Evolutionary conservation across 1,284 basidiomycete species (phyloP).

Genomic region (Malassezia furfur): DNA sequence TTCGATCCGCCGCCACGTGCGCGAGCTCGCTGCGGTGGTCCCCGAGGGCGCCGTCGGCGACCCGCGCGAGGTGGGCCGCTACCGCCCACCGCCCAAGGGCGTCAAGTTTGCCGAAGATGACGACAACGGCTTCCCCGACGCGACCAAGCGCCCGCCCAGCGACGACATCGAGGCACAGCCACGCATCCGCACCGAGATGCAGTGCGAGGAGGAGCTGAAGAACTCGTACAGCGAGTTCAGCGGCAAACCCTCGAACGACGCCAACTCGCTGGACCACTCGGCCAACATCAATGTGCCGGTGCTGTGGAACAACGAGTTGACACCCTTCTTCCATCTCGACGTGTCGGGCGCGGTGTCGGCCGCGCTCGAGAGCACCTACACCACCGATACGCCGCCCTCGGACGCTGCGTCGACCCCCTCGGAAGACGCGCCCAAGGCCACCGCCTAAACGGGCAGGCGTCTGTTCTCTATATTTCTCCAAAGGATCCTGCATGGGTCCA

Average conservation of each 20-base stretch:
- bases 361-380: constrained; percentile 6
- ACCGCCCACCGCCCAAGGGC: not conserved
- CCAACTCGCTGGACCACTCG: not conserved
- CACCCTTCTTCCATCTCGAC: constrained; percentile 82
- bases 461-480: too few species aligned
- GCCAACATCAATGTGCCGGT: constrained; percentile 31
- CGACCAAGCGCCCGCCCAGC: not conserved
- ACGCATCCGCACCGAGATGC: not conserved
- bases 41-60: constrained; percentile 55
- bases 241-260: not conserved
- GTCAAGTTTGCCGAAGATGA: not conserved
- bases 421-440: not conserved
- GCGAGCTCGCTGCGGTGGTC: constrained; percentile 51
- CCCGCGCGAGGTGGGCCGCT: not conserved
- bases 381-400: not conserved
- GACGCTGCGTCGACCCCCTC: not conserved
- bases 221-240: not conserved
- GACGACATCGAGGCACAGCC: not conserved
- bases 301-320: constrained; percentile 51
- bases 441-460: too few species aligned
- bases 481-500: too few species aligned
- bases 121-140: not conserved
- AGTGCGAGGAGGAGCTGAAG: not conserved
- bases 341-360: constrained; percentile 58
- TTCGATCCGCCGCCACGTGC: constrained; percentile 12